These are phyloP conservation scores for Penicillium robsamsonii DNA, from an alignment of 495 filamentous ascomycete species.

Conservation along the genomic window DNA sequence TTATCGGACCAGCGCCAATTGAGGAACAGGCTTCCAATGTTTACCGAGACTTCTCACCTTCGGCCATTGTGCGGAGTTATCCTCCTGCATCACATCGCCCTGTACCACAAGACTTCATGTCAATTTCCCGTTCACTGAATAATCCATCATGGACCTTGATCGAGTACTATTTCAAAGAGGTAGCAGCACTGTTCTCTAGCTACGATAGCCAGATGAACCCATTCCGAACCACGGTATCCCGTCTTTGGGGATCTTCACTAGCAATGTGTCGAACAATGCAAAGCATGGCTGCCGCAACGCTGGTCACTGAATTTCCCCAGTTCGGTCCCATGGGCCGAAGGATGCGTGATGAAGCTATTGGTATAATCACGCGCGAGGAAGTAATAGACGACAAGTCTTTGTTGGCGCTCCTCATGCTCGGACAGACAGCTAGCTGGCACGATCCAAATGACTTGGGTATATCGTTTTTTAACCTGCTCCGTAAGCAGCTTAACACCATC, in stretches of 20 bases:
- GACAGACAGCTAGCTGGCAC: constrained; percentile 58
- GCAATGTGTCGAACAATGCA: constrained; percentile 60
- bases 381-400: constrained; percentile 49
- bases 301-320: constrained; percentile 55
- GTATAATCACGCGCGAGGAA: constrained; percentile 46
- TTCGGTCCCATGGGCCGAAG: constrained; percentile 50
- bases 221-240: constrained; percentile 54
- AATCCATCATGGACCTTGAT: constrained; percentile 54
- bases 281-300: constrained; percentile 59
- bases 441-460: constrained; percentile 53
- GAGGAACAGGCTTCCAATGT: constrained; percentile 23
- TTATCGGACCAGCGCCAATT: constrained; percentile 25
- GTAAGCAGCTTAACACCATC: constrained; percentile 43
- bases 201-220: constrained; percentile 60
- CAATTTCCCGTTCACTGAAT: constrained; percentile 40
- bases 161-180: constrained; percentile 61
- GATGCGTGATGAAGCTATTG: constrained; percentile 52
- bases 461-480: constrained; percentile 46
- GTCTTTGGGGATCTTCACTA: constrained; percentile 54
- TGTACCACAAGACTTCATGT: constrained; percentile 28
- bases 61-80: constrained; percentile 41
- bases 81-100: constrained; percentile 26
- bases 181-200: constrained; percentile 55
- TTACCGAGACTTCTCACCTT: constrained; percentile 37
- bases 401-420: constrained; percentile 53